Evolutionary conservation across 2,329 filamentous ascomycete genomes (phyloP).

Genomic region (Alternaria sp.): DNA sequence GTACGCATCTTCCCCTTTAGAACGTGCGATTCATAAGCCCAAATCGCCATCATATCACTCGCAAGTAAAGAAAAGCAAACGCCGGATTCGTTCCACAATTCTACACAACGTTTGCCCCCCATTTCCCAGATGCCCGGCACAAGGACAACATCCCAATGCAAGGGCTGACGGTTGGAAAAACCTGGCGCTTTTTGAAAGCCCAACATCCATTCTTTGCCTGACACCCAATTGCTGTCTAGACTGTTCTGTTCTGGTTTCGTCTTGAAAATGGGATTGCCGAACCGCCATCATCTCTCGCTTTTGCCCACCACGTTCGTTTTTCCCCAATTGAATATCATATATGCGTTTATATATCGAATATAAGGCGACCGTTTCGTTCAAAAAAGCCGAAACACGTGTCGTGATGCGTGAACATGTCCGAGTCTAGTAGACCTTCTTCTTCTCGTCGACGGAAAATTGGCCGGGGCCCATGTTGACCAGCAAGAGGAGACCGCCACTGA

Average conservation of each 20-base stretch:
- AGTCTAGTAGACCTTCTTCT: slow-evolving; percentile 98
- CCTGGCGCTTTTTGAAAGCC: neutral
- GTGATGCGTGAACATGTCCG: slow-evolving; percentile 51
- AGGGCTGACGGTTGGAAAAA: neutral
- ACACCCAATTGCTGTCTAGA: slow-evolving; percentile 1
- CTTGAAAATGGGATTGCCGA: neutral
- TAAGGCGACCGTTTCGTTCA: slow-evolving; percentile 20
- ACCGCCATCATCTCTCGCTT: neutral
- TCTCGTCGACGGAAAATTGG: slow-evolving; percentile 98
- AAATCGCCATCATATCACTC: slow-evolving; percentile 25
- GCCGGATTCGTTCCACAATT: neutral
- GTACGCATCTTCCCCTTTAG: too few species aligned
- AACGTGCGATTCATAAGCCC: slow-evolving; percentile 18
- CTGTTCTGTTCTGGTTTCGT: neutral
- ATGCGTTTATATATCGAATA: slow-evolving; percentile 27
- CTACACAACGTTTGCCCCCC: neutral
- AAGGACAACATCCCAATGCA: neutral
- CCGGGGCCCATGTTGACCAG: slow-evolving; percentile 98
- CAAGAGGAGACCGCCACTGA: slow-evolving; percentile 84
- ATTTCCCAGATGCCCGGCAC: neutral
- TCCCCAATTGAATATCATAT: slow-evolving; percentile 21
- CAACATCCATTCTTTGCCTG: neutral
- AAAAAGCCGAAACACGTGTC: slow-evolving; percentile 26
- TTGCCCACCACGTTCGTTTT: neutral
- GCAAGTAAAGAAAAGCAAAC: neutral